A percentile compares a stretch with the other conserved stretches of the same genome.
phyloP scores from a whole-genome alignment of 2,329 filamentous ascomycete species.

The Teratosphaeria pseudoeucalypti region DNA sequence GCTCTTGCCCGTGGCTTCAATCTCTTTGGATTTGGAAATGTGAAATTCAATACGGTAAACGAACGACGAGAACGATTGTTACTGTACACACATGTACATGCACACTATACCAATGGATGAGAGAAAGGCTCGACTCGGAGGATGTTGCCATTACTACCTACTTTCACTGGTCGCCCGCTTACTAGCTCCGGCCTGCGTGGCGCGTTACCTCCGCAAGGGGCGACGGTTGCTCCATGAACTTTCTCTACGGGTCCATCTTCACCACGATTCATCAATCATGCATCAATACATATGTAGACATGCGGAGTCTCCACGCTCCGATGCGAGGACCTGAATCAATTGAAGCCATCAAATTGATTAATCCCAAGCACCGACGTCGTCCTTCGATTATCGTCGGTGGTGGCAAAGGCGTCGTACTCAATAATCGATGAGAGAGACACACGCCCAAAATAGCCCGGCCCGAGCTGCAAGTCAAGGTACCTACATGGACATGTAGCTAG shows the following conservation, averaged over 20 bases:
- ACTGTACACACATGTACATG: background rate
- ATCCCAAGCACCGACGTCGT: too few species aligned
- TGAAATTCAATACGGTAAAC: background rate
- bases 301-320: too few species aligned
- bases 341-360: too few species aligned
- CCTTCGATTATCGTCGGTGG: too few species aligned
- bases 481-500: too few species aligned
- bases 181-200: background rate
- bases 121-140: background rate
- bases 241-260: too few species aligned
- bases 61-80: background rate
- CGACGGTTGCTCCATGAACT: background rate
- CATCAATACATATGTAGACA: too few species aligned
- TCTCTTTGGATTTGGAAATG: background rate
- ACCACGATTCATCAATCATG: too few species aligned
- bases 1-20: background rate
- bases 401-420: background rate
- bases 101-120: background rate
- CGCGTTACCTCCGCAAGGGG: background rate
- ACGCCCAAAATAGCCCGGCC: background rate
- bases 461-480: background rate
- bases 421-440: background rate
- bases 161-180: background rate
- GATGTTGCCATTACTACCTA: background rate
- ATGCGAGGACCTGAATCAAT: too few species aligned